Conservation (phyloP, 2,329 filamentous ascomycete species). For the Ophiocordyceps camponoti-saundersi region DNA sequence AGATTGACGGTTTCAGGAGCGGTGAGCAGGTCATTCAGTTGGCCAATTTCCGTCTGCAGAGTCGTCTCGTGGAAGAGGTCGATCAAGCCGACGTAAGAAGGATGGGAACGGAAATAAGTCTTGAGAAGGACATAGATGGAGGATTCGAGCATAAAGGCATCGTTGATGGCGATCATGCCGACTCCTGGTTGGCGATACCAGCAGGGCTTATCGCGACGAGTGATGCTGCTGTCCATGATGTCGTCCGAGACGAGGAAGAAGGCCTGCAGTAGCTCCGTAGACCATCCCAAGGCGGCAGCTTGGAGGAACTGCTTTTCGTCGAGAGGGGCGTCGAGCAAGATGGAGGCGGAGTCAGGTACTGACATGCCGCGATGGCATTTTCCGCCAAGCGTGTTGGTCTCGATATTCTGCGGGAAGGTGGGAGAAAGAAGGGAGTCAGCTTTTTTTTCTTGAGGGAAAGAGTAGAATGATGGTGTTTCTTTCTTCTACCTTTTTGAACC, state of each 20-base stretch:
- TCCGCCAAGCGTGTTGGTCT: slow-evolving; percentile 77
- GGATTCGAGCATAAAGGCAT: slow-evolving; percentile 87
- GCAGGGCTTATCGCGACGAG: slow-evolving; percentile 82
- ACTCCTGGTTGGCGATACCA: slow-evolving; percentile 88
- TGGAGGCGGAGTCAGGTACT: slow-evolving; percentile 75
- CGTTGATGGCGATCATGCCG: slow-evolving; percentile 95
- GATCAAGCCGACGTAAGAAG: slow-evolving; percentile 75
- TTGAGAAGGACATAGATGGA: slow-evolving; percentile 83
- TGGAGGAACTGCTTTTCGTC: slow-evolving; percentile 74
- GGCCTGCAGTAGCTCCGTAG: slow-evolving; percentile 94
- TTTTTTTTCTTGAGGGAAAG: not conserved
- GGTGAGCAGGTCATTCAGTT: slow-evolving; percentile 86
- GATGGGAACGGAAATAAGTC: slow-evolving; percentile 81
- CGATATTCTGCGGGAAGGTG: slow-evolving; percentile 42
- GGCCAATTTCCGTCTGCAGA: slow-evolving; percentile 88
- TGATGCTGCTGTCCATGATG: slow-evolving; percentile 95
- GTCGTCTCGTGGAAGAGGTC: slow-evolving; percentile 94
- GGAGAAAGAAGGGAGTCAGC: not conserved
- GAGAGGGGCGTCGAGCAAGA: slow-evolving; percentile 57
- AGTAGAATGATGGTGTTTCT: not conserved
- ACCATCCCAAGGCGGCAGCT: slow-evolving; percentile 80
- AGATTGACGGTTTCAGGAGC: slow-evolving; percentile 94
- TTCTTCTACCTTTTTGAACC: slow-evolving; percentile 58
- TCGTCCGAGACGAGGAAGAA: slow-evolving; percentile 98
- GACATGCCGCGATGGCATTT: slow-evolving; percentile 99